Evolutionary conservation across 31 red algal species (phyloP).

Genomic region (Porphyra umbilicalis): DNA sequence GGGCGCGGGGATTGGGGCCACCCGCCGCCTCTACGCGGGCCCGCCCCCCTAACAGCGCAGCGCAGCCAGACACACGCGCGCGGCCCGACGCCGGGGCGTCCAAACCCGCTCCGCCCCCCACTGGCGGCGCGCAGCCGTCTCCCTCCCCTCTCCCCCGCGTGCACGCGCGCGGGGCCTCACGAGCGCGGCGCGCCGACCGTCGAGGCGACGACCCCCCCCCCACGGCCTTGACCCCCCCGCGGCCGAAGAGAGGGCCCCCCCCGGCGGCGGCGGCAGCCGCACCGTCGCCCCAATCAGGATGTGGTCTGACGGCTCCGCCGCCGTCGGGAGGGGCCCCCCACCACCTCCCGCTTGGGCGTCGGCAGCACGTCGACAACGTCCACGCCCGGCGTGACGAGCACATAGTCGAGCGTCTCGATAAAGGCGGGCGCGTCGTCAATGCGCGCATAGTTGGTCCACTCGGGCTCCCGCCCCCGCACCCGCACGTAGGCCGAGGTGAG

Average conservation of each 20-base stretch:
- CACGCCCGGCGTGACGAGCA: slow-evolving; percentile 55
- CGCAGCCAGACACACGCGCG: too few relatives aligned
- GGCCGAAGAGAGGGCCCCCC: not conserved
- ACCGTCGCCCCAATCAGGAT: slow-evolving; percentile 67
- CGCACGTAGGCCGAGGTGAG: slow-evolving; percentile 72
- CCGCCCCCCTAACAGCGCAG: too few relatives aligned
- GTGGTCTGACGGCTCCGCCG: slow-evolving; percentile 68
- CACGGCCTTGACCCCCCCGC: not conserved
- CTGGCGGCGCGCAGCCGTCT: too few relatives aligned
- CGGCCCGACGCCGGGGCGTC: too few relatives aligned
- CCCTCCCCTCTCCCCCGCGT: too few relatives aligned
- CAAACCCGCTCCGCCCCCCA: too few relatives aligned
- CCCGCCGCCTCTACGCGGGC: too few relatives aligned
- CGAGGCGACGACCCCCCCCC: too few relatives aligned
- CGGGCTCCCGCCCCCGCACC: slow-evolving; percentile 64
- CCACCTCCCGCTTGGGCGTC: slow-evolving; percentile 39
- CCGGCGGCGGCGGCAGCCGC: slow-evolving; percentile 37
- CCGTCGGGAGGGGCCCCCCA: slow-evolving; percentile 47
- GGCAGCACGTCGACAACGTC: slow-evolving; percentile 63
- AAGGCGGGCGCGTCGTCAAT: slow-evolving; percentile 40
- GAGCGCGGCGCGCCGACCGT: too few relatives aligned
- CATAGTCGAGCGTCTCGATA: slow-evolving; percentile 79
- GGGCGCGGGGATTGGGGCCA: too few relatives aligned
- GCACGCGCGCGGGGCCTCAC: too few relatives aligned
- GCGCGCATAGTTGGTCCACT: slow-evolving; percentile 80